Evolutionary conservation across 495 filamentous ascomycete species (phyloP).

Genomic region (Beverwykella pulmonaria): DNA sequence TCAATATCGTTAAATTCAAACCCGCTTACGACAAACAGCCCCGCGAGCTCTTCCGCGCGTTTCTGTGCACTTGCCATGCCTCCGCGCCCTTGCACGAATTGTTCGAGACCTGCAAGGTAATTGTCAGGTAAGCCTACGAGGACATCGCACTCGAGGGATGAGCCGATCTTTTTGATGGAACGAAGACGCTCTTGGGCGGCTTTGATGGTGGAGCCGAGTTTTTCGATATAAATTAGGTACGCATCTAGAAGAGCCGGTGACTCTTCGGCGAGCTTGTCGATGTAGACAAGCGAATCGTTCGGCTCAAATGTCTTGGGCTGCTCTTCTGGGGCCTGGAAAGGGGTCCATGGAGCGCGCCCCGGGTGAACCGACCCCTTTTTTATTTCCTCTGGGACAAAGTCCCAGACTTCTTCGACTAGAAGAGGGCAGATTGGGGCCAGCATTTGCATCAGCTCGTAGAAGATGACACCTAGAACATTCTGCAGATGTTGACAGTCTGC

Average conservation of each 20-base stretch:
- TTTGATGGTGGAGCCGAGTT: conserved; percentile 59
- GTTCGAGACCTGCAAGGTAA: conserved; percentile 62
- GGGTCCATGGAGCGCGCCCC: conserved; percentile 48
- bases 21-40: conserved; percentile 38
- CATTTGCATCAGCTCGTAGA: conserved; percentile 70
- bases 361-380: conserved; percentile 59
- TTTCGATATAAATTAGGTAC: conserved; percentile 48
- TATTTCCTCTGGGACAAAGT: conserved; percentile 67
- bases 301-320: neutral
- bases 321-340: neutral
- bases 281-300: too few relatives aligned
- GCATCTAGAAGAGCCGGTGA: neutral
- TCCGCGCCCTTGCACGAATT: neutral
- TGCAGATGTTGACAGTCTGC: conserved; percentile 60
- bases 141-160: conserved; percentile 72
- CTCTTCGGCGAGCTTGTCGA: neutral
- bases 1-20: conserved; percentile 1
- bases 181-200: conserved; percentile 69
- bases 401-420: conserved; percentile 87
- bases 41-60: conserved; percentile 11
- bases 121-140: conserved; percentile 61
- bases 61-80: conserved; percentile 44
- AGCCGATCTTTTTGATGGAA: conserved; percentile 66
- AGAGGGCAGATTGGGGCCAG: conserved; percentile 80
- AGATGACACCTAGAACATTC: conserved; percentile 70